Base-by-base conservation (phyloP, 2,329 filamentous ascomycete species). In the Trematosphaeria pertusa region DNA sequence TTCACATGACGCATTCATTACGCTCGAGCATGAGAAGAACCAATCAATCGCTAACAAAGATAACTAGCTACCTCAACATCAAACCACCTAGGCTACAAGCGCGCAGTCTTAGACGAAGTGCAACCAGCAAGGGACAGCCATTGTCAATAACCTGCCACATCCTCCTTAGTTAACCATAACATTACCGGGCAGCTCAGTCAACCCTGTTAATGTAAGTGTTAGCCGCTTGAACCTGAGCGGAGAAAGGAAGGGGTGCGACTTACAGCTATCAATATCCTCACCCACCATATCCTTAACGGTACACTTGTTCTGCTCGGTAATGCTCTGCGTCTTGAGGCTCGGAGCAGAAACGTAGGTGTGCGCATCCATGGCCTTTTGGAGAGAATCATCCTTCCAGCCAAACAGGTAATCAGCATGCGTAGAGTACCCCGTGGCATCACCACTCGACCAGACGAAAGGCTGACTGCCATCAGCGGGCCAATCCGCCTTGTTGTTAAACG, bases 281-380 rank as follows among this genome's bases (percentile, higher is more conserved):
- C 50, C 53, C 3, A 70, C 66, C 56, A 65, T 61, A 50, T 68
- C 64, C 37, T 55, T 52, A 5, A 67, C 64, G 14, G 37, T 63
- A 33, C 66, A 70, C 48, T 68, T 67, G 37, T 70, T 70, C 43
- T 67, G 65, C 15, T 55, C 42, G n/a, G 65, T 62, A 44, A 69
- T 66, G 7, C 42, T 62, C 53, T 70, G 66, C 37, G 63, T 69
- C 53, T 66, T 67, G 9, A 70, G 38, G 41, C 52, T 65, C 31
- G 62, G 60, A 24, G 63, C 60, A 26, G 34, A 41, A 15, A 67
- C 64, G 50, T 68, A 68, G 4, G 56, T 64, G 34, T 67, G 57
- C 7, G 43, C 57, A 52, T 70, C 61, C 53, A 70, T 57, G 12
- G 58, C 57, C 43, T 62, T 60, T 48, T 67, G 62, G 19, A 67